Conservation (phyloP, 2,329 filamentous ascomycete species). For the Chaetomium strumarium region DNA sequence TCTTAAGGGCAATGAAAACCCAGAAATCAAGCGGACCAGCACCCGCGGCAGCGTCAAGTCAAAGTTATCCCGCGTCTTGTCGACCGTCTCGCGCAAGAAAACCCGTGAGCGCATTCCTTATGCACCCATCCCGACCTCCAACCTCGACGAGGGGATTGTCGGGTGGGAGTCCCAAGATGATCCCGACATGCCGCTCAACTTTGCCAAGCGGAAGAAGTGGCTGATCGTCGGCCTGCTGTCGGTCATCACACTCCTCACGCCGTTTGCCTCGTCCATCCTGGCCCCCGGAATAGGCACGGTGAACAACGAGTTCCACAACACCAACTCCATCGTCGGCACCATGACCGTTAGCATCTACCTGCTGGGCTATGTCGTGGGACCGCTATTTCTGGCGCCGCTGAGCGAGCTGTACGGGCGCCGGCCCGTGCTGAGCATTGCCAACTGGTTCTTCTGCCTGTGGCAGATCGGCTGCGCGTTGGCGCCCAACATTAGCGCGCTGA, state of each 20-base stretch:
- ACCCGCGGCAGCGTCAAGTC: constrained; percentile 23
- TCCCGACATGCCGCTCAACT: constrained; percentile 54
- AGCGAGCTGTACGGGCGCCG: constrained; percentile 61
- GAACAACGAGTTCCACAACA: constrained; percentile 40
- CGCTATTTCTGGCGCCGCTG: constrained; percentile 51
- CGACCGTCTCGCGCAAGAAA: constrained; percentile 23
- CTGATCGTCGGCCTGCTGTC: constrained; percentile 49
- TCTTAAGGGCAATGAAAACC: constrained; percentile 14
- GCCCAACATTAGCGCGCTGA: constrained; percentile 46
- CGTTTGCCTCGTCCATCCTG: constrained; percentile 58
- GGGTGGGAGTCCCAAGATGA: constrained; percentile 57
- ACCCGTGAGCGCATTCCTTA: constrained; percentile 31
- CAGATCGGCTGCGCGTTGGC: constrained; percentile 60
- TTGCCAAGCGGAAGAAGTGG: constrained; percentile 52
- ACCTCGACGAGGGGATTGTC: constrained; percentile 49
- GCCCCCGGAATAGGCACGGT: constrained; percentile 43
- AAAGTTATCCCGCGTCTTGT: constrained; percentile 23
- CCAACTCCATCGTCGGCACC: constrained; percentile 38
- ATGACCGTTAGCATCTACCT: constrained; percentile 58
- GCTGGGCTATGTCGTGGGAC: constrained; percentile 53
- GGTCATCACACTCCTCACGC: constrained; percentile 58
- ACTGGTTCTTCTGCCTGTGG: constrained; percentile 55
- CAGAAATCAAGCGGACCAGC: constrained; percentile 20
- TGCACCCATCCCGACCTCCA: constrained; percentile 39
- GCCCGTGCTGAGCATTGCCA: constrained; percentile 50